A percentile compares a stretch with the other conserved stretches of the same genome.
phyloP scores from a whole-genome alignment of 495 filamentous ascomycete species.

The Penicillium subrubescens region DNA sequence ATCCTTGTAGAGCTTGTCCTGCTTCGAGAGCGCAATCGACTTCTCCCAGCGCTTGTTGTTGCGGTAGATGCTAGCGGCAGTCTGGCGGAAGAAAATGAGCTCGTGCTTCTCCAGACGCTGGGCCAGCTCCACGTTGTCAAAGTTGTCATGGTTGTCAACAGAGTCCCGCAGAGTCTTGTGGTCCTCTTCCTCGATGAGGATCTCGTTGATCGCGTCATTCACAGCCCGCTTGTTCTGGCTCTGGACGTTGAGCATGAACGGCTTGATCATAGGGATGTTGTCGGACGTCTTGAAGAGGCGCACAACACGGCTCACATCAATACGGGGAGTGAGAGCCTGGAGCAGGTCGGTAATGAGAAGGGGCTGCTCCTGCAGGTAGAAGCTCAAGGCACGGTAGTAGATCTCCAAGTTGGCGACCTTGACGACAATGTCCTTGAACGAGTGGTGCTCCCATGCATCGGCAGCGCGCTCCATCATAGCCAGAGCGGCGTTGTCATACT shows the following conservation, averaged over 20 bases:
- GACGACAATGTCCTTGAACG: slow-evolving; percentile 98
- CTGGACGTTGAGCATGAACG: slow-evolving; percentile 97
- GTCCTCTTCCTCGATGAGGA: slow-evolving; percentile 98
- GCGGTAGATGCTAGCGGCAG: slow-evolving; percentile 96
- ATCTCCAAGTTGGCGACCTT: slow-evolving; percentile 99
- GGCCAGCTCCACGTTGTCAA: slow-evolving; percentile 94
- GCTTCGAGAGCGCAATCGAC: slow-evolving; percentile 97
- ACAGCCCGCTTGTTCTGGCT: slow-evolving; percentile 96
- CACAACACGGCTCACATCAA: slow-evolving; percentile 98
- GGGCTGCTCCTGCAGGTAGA: slow-evolving; percentile 97
- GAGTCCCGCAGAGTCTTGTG: slow-evolving; percentile 98
- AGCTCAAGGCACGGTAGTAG: slow-evolving; percentile 96
- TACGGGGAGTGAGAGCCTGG: slow-evolving; percentile 84
- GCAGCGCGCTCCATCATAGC: slow-evolving; percentile 99
- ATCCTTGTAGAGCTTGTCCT: slow-evolving; percentile 99
- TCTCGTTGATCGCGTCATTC: slow-evolving; percentile 97
- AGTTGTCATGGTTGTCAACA: slow-evolving; percentile 98
- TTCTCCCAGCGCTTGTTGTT: slow-evolving; percentile 99
- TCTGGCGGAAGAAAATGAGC: slow-evolving; percentile 98
- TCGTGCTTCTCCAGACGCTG: slow-evolving; percentile 94
- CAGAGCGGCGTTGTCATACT: slow-evolving; percentile 97
- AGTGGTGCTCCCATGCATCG: slow-evolving; percentile 99
- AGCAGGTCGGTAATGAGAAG: slow-evolving; percentile 93
- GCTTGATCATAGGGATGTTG: slow-evolving; percentile 98
- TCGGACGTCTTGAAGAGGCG: slow-evolving; percentile 98